phyloP scores from a whole-genome alignment of 805 yeast species.

The Kluyveromyces nonfermentans region DNA sequence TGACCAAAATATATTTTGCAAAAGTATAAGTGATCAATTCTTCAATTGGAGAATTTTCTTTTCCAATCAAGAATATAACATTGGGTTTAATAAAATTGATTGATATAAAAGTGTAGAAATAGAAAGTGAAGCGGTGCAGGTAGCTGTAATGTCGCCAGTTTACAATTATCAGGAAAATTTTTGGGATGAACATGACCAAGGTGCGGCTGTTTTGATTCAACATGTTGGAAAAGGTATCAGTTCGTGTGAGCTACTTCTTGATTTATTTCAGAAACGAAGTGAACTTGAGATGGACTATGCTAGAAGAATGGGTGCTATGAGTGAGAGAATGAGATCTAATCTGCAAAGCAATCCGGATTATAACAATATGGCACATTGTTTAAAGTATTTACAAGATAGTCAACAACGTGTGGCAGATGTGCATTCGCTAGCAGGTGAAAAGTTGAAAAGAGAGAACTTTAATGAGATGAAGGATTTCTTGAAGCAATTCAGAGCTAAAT shows the following conservation, averaged over 20 bases:
- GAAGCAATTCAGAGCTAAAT: slow-evolving; percentile 20
- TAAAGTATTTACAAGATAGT: slow-evolving; percentile 10
- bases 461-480: slow-evolving; percentile 20
- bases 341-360: slow-evolving; percentile 19
- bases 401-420: slow-evolving; percentile 24
- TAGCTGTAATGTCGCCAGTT: slow-evolving; percentile 5
- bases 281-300: slow-evolving; percentile 28
- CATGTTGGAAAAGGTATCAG: slow-evolving; percentile 24
- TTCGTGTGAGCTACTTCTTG: slow-evolving; percentile 18
- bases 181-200: slow-evolving; percentile 29
- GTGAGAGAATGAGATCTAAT: slow-evolving; percentile 19
- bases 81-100: neutral
- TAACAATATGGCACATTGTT: slow-evolving; percentile 18
- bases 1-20: too few species aligned
- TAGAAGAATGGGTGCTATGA: slow-evolving; percentile 27
- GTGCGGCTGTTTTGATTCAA: slow-evolving; percentile 20
- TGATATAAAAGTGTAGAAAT: too few species aligned
- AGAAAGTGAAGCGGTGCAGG: neutral
- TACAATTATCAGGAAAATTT: slow-evolving; percentile 26
- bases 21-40: too few species aligned
- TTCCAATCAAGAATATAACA: too few species aligned
- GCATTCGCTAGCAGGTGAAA: slow-evolving; percentile 25
- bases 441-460: slow-evolving; percentile 18
- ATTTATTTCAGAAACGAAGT: slow-evolving; percentile 23
- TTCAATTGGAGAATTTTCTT: too few species aligned